phyloP scores from a whole-genome alignment of 306 rosid species.

The Prosopis cineraria region DNA sequence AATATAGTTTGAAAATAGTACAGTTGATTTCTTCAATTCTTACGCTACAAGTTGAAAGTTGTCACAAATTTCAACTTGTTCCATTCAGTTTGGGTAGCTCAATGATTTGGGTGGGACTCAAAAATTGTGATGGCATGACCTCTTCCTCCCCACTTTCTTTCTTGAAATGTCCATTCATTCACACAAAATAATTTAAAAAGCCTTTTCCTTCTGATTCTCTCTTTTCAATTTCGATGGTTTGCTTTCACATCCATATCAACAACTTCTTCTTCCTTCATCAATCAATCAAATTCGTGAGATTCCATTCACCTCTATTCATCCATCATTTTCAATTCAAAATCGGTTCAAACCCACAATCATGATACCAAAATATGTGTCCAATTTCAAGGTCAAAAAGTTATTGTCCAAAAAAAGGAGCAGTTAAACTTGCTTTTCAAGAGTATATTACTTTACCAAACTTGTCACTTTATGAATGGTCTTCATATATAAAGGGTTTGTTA shows the following conservation, averaged over 20 bases:
- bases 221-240: neutral
- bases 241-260: neutral
- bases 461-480: neutral
- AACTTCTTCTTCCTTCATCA: neutral
- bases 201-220: neutral
- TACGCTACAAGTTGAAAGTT: too few relatives aligned
- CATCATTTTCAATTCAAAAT: neutral
- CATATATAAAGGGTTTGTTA: neutral
- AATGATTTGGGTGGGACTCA: neutral
- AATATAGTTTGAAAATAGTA: too few relatives aligned
- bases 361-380: neutral
- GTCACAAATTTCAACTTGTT: neutral
- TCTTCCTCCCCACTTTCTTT: neutral
- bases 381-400: neutral
- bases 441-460: slow-evolving; percentile 4
- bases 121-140: neutral
- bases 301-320: neutral
- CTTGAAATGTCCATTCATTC: neutral
- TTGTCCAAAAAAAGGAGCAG: neutral
- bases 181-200: neutral
- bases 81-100: neutral
- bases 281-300: neutral
- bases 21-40: too few relatives aligned
- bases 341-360: neutral
- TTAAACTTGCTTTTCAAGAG: neutral